Conservation (phyloP, 2,329 filamentous ascomycete species). For the Cordyceps fumosorosea region DNA sequence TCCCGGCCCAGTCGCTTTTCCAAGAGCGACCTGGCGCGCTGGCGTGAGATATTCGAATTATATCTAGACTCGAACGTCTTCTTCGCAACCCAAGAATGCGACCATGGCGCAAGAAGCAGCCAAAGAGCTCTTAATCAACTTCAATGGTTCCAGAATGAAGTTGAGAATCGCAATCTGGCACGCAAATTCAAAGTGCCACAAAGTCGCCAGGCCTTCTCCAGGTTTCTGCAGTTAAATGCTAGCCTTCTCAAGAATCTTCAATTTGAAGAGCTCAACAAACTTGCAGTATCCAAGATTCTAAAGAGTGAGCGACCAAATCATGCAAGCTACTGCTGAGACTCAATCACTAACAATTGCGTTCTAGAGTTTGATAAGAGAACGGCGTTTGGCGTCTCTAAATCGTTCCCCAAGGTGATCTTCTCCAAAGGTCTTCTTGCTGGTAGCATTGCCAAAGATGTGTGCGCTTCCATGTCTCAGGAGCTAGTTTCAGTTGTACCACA, state of each 20-base stretch:
- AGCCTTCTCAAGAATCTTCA: constrained; percentile 71
- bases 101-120: constrained; percentile 62
- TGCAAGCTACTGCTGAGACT: neutral
- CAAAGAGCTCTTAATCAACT: constrained; percentile 60
- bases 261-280: constrained; percentile 78
- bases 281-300: constrained; percentile 73
- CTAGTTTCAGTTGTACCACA: constrained; percentile 71
- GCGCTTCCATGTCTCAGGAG: constrained; percentile 65
- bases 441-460: constrained; percentile 67
- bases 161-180: constrained; percentile 52
- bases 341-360: constrained; percentile 13
- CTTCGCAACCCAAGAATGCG: constrained; percentile 68
- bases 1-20: constrained; percentile 57
- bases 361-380: constrained; percentile 83
- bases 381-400: constrained; percentile 59
- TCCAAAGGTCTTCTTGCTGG: constrained; percentile 57
- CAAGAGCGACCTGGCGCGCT: constrained; percentile 63
- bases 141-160: constrained; percentile 63
- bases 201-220: constrained; percentile 57
- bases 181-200: constrained; percentile 59
- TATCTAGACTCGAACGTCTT: constrained; percentile 77
- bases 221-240: constrained; percentile 67
- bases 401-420: constrained; percentile 53
- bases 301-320: constrained; percentile 54
- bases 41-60: constrained; percentile 75